Evolutionary conservation across 1,139 yeast species (phyloP).

Genomic region (Nakaseomyces nivariensis): DNA sequence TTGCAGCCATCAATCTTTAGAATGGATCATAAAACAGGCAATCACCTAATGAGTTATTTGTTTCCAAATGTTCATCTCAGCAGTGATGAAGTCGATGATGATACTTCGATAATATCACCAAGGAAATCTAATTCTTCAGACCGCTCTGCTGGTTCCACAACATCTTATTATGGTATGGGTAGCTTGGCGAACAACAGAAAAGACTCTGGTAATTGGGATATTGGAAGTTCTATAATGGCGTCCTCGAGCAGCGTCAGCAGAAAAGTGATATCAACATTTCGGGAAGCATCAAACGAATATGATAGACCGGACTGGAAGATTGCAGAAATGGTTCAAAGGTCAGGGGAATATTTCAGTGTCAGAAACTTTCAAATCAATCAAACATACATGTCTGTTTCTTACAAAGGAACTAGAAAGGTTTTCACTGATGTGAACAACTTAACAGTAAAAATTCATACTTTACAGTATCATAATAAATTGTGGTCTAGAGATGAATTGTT

Average conservation of each 20-base stretch:
- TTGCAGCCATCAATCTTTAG: constrained; percentile 64
- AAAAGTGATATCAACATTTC: constrained; percentile 6
- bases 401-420: constrained; percentile 62
- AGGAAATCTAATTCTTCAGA: constrained; percentile 7
- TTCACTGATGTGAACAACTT: constrained; percentile 67
- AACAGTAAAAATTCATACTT: constrained; percentile 52
- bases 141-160: background rate
- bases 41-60: constrained; percentile 49
- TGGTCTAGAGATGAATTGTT: constrained; percentile 76
- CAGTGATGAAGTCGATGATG: constrained; percentile 1
- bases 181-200: background rate
- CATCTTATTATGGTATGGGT: background rate
- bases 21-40: constrained; percentile 61
- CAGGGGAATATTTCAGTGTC: constrained; percentile 57
- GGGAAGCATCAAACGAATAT: background rate
- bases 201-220: constrained; percentile 7
- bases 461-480: constrained; percentile 54
- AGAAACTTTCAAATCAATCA: constrained; percentile 47
- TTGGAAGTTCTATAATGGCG: background rate
- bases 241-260: background rate
- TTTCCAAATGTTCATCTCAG: constrained; percentile 42
- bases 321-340: constrained; percentile 51
- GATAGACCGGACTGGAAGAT: constrained; percentile 18
- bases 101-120: constrained; percentile 8
- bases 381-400: constrained; percentile 53